Conservation (phyloP, 2,329 filamentous ascomycete genomes). For the Bimuria novae-zelandiae region DNA sequence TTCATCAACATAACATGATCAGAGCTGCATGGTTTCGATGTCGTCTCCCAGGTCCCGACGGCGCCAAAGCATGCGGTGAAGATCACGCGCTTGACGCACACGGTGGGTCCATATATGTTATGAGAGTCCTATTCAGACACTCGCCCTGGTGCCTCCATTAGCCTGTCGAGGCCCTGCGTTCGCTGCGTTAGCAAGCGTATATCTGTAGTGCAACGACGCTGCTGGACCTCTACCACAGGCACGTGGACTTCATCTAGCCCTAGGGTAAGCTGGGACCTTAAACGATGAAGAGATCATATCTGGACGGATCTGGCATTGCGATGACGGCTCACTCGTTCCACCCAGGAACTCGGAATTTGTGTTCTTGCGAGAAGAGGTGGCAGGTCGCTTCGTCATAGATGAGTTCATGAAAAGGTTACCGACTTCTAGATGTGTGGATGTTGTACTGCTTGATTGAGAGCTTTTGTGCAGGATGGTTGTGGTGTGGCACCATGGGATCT, state of each 20-base stretch:
- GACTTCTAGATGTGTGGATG: not conserved
- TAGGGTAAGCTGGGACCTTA: conserved; percentile 44
- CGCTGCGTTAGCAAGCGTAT: too few relatives aligned
- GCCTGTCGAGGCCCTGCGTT: too few relatives aligned
- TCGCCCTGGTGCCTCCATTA: too few relatives aligned
- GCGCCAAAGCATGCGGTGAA: too few relatives aligned
- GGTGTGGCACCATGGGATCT: not conserved
- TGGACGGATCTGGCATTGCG: conserved; percentile 32
- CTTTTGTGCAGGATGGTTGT: not conserved
- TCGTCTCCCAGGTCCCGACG: too few relatives aligned
- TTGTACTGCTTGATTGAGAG: not conserved
- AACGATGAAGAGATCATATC: conserved; percentile 43
- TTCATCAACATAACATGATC: too few relatives aligned
- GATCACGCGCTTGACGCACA: too few relatives aligned
- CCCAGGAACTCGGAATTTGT: conserved; percentile 39
- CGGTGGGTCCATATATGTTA: too few relatives aligned
- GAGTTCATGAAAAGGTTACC: conserved; percentile 49
- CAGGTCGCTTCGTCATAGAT: conserved; percentile 47
- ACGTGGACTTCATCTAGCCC: too few relatives aligned
- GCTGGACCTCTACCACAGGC: conserved; percentile 48
- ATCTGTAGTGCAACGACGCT: too few relatives aligned
- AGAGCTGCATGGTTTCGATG: too few relatives aligned
- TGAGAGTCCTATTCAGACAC: too few relatives aligned
- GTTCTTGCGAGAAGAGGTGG: conserved; percentile 51
- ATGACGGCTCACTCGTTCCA: conserved; percentile 47